Conservation (phyloP, 768 basidiomycete genomes). For the Phlebiopsis flavidoalba region DNA sequence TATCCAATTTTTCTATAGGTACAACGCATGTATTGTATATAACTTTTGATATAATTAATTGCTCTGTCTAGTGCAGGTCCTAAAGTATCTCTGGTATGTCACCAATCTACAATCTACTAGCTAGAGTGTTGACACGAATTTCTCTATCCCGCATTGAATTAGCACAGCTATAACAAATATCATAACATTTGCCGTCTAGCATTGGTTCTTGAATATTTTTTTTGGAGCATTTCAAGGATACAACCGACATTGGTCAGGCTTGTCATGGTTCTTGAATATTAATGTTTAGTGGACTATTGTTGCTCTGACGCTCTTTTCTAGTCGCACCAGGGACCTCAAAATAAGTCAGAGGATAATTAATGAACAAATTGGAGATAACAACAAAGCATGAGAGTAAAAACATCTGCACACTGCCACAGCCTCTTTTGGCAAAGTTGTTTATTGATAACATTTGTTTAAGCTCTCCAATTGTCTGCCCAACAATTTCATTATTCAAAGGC, state of each 20-base stretch:
- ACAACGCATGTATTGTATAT: constrained; percentile 14
- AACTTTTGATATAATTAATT: constrained; percentile 23
- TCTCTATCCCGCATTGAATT: neutral
- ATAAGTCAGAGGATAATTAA: neutral
- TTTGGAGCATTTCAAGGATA: too few relatives aligned
- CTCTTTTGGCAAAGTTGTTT: neutral
- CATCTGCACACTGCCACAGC: constrained; percentile 1
- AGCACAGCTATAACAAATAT: neutral
- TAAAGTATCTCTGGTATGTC: constrained; percentile 25
- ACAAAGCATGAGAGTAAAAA: neutral
- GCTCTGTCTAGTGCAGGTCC: constrained; percentile 26
- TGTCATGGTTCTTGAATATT: too few relatives aligned
- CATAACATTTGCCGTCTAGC: neutral
- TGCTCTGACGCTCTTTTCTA: neutral
- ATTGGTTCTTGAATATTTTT: neutral
- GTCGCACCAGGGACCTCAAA: neutral
- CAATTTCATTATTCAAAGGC: neutral
- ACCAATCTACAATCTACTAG: constrained; percentile 34
- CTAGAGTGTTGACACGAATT: constrained; percentile 18
- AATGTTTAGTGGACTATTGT: too few relatives aligned
- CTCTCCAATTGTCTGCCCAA: neutral
- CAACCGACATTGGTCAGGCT: too few relatives aligned
- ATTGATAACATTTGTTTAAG: neutral
- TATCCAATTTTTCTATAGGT: constrained; percentile 1
- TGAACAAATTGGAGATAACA: neutral